Conservation (phyloP, 371 early-diverging fungal genomes). For the Syncephalastrum racemosum region DNA sequence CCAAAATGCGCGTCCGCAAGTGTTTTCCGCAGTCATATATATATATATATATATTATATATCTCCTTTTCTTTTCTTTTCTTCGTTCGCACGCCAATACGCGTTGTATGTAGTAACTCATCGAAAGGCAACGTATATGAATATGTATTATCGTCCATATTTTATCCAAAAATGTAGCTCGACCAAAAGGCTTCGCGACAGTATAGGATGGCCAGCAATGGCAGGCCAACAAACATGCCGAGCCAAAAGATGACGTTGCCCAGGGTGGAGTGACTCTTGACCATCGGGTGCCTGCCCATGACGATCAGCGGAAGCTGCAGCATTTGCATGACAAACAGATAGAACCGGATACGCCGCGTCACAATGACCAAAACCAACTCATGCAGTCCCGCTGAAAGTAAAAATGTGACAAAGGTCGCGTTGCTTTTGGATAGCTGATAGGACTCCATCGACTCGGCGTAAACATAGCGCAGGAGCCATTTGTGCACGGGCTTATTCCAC, state of each 20-base stretch:
- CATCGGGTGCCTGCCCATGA: conserved; percentile 57
- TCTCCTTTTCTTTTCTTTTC: no score
- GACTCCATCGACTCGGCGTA: conserved; percentile 82
- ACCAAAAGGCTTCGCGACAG: conserved; percentile 56
- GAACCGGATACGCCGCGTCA: conserved; percentile 70
- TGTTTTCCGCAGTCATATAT: no score
- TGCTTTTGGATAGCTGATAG: conserved; percentile 70
- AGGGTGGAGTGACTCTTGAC: conserved; percentile 63
- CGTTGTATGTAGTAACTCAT: no score
- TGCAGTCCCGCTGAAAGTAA: conserved; percentile 86
- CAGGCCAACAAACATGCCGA: conserved; percentile 78
- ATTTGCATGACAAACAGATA: conserved; percentile 90
- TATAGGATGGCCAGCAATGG: conserved; percentile 81
- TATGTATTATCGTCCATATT: no score
- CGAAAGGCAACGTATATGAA: no score
- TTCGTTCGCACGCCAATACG: no score
- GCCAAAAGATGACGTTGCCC: conserved; percentile 88
- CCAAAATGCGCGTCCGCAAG: no score
- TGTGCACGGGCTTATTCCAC: conserved; percentile 98
- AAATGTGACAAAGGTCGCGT: conserved; percentile 84
- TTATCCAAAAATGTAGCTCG: conserved; percentile 12
- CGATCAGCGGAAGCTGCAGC: conserved; percentile 92
- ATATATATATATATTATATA: no score
- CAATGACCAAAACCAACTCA: conserved; percentile 85
- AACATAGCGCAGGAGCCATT: conserved; percentile 92